These are phyloP conservation scores for Dimocarpus longan DNA, from an alignment of 345 rosid genomes.

Conservation along the genomic window DNA sequence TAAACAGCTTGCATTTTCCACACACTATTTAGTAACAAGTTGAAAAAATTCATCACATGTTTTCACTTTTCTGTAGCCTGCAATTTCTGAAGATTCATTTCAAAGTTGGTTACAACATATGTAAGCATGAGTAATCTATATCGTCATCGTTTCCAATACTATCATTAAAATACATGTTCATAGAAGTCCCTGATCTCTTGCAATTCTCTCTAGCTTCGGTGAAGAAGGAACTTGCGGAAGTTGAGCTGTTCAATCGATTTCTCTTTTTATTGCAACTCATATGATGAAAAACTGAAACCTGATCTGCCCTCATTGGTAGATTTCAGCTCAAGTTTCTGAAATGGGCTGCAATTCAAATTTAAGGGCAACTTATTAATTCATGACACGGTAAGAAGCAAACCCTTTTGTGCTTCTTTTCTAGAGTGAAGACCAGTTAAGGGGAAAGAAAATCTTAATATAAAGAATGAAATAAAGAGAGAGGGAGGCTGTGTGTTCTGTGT, in stretches of 20 bases:
- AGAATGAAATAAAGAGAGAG: background rate
- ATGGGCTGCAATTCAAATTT: slow-evolving; percentile 61
- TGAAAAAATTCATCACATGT: background rate
- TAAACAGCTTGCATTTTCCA: background rate
- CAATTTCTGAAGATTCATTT: background rate
- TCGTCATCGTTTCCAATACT: background rate
- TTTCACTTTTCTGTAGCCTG: background rate
- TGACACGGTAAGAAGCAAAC: background rate
- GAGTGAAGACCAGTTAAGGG: background rate
- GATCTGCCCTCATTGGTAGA: slow-evolving; percentile 72
- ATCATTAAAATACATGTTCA: background rate
- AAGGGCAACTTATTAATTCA: slow-evolving; percentile 8
- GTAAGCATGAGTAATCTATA: background rate
- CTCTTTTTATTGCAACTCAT: slow-evolving; percentile 65
- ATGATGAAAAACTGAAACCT: slow-evolving; percentile 80
- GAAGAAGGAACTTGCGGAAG: background rate
- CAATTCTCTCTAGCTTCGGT: background rate
- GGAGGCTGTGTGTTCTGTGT: background rate
- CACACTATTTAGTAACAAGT: background rate
- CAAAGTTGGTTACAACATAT: background rate
- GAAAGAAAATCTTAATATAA: background rate
- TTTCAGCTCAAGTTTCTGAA: slow-evolving; percentile 91
- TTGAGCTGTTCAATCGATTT: background rate
- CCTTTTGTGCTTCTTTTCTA: background rate
- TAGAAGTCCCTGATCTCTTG: background rate